A percentile compares a stretch with the other conserved stretches of the same genome.
Evolutionary conservation across 192 early-diverging fungal species (phyloP).

Genomic region (Coemansia aciculifera): DNA sequence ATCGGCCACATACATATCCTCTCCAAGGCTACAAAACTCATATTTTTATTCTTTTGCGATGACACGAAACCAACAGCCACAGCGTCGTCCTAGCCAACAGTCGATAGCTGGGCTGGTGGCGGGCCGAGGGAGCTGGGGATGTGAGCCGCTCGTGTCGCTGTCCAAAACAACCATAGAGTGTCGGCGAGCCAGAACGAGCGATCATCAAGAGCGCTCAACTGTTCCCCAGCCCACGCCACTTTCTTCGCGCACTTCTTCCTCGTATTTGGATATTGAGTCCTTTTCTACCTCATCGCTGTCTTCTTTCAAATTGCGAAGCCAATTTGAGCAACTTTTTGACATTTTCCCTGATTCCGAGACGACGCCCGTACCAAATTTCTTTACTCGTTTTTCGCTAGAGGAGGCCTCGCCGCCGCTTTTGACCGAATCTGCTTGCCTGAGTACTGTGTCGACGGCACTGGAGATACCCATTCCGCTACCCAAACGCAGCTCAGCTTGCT

Average conservation of each 20-base stretch:
- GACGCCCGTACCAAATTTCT: neutral
- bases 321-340: slow-evolving; percentile 38
- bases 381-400: slow-evolving; percentile 21
- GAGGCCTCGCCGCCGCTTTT: neutral
- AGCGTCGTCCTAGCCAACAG: slow-evolving; percentile 1
- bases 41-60: neutral
- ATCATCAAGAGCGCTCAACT: neutral
- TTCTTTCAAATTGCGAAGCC: slow-evolving; percentile 18
- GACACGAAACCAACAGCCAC: neutral
- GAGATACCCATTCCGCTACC: neutral
- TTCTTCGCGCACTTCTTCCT: slow-evolving; percentile 23
- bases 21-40: neutral
- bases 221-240: slow-evolving; percentile 5
- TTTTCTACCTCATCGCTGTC: slow-evolving; percentile 20
- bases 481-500: neutral
- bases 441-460: neutral
- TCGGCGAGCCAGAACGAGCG: slow-evolving; percentile 11
- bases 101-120: neutral
- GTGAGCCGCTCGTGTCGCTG: slow-evolving; percentile 44
- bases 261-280: slow-evolving; percentile 31
- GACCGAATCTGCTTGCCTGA: neutral
- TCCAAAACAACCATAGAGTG: slow-evolving; percentile 39
- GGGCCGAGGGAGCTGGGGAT: slow-evolving; percentile 9
- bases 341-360: slow-evolving; percentile 20
- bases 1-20: neutral